Evolutionary conservation across 1,284 basidiomycete species (phyloP), one percentile per base, ranked within the genome.

Genomic region (Hemileia vastatrix): DNA sequence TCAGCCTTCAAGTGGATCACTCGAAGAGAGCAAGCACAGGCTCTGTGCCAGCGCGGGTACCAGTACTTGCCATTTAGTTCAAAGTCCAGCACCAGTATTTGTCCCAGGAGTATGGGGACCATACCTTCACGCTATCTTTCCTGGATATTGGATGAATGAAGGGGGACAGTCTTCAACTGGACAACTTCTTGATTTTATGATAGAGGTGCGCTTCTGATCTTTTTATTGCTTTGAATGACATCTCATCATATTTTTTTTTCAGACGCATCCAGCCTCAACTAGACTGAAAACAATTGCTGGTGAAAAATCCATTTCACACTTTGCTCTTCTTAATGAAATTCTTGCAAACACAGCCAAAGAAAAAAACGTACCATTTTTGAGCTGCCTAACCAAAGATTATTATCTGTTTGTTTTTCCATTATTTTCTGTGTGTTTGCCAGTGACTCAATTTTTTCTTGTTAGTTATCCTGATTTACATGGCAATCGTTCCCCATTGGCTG

Each of bases 151-250:
- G 95, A 96, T 97, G 91, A 98, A 95, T 72, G 94, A 98, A 78
- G 94, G 94, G 45, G 94, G 94, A 0, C 94, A 98, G 77, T 95
- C 91, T 18, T 94, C 92, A 0, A 98, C 94, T 0, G 95, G 94
- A n/a, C 93, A 95, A 78, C 65, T 72, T 23, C 64, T 60, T 9
- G 54, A 33, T 36, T 62, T 44, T 23, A 47, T 24, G 15, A 61
- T 61, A 45, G 58, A 61, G 45, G 58, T 61, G n/a, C 27, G 58
- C 36, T 33, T 13, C n/a, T 15, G 1, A n/a, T n/a, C n/a, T n/a
- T n/a, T n/a, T n/a, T n/a, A n/a, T n/a, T n/a, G n/a, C n/a, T n/a
- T n/a, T n/a, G n/a, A n/a, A n/a, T n/a, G n/a, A 18, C 19, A 8
- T 32, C 23, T 52, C 11, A 15, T 53, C 33, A 6, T 18, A 53